Percentiles rank a stretch among this genome's conserved stretches.
phyloP scores from a whole-genome alignment of 2,329 filamentous ascomycete species.

The Calonectria multiphialidica region DNA sequence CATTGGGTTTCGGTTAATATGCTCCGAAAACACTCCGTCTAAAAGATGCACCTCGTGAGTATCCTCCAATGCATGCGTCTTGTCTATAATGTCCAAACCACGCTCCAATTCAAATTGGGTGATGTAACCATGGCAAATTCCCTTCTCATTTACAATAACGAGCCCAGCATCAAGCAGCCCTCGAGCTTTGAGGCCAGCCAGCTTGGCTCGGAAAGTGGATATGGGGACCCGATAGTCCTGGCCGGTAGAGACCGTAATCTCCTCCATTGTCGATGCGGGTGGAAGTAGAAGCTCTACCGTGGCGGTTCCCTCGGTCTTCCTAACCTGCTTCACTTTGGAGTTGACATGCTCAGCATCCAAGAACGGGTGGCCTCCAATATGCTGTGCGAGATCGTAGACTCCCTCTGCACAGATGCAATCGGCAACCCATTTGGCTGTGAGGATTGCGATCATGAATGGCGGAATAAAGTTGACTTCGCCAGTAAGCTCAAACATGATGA shows the following conservation, averaged over 20 bases:
- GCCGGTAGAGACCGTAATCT: background rate
- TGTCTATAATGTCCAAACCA: background rate
- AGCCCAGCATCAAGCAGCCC: constrained; percentile 21
- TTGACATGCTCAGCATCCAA: constrained; percentile 23
- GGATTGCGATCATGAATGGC: constrained; percentile 25
- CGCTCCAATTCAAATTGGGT: constrained; percentile 8
- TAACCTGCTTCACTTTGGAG: background rate
- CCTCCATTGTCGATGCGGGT: background rate
- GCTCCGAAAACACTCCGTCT: background rate
- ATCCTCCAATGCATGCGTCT: background rate
- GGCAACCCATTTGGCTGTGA: constrained; percentile 32
- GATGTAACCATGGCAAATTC: constrained; percentile 15
- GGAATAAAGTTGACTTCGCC: constrained; percentile 35
- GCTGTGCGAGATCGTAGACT: constrained; percentile 33
- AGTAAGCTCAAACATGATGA: constrained; percentile 32
- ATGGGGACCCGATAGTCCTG: background rate
- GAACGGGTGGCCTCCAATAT: constrained; percentile 30
- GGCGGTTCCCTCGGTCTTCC: constrained; percentile 16
- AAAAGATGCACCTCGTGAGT: constrained; percentile 8
- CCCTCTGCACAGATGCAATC: constrained; percentile 30
- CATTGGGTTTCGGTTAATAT: constrained; percentile 16
- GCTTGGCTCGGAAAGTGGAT: constrained; percentile 1
- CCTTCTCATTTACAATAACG: constrained; percentile 6
- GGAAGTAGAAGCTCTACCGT: constrained; percentile 15
- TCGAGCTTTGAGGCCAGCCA: background rate